Conservation (phyloP, 2,329 filamentous ascomycete species). For the Mariannaea elegans region DNA sequence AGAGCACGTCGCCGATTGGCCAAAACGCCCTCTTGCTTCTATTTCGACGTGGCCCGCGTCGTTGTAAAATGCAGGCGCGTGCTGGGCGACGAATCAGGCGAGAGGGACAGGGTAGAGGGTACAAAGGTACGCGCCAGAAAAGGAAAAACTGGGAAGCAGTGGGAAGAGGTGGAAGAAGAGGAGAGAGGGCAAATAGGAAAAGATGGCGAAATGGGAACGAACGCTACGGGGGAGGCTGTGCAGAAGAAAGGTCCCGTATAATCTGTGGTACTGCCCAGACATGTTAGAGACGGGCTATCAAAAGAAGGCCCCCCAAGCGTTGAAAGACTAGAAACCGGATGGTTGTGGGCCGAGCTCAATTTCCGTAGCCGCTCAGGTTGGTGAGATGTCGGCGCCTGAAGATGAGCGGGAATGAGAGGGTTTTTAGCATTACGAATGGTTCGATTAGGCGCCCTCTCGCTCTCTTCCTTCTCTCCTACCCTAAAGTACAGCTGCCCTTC, state of each 20-base stretch:
- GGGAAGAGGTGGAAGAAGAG: not conserved
- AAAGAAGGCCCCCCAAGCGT: slow-evolving; percentile 11
- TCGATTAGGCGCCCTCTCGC: too few species aligned
- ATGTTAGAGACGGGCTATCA: too few species aligned
- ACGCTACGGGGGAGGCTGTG: slow-evolving; percentile 21
- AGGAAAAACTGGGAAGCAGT: not conserved
- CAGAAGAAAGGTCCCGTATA: not conserved
- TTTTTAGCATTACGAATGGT: not conserved
- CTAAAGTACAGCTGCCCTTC: slow-evolving; percentile 3
- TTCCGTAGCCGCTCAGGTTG: slow-evolving; percentile 36
- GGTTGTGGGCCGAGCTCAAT: slow-evolving; percentile 34
- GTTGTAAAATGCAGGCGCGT: slow-evolving; percentile 33
- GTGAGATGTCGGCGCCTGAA: slow-evolving; percentile 30
- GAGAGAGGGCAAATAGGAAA: not conserved
- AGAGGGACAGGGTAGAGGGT: not conserved
- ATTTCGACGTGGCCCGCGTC: slow-evolving; percentile 18
- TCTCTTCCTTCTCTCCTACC: not conserved
- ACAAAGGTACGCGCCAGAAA: slow-evolving; percentile 5
- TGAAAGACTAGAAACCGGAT: slow-evolving; percentile 17
- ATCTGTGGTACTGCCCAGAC: too few species aligned
- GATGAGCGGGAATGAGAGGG: not conserved
- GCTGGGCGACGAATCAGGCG: slow-evolving; percentile 32
- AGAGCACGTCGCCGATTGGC: slow-evolving; percentile 21
- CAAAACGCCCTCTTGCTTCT: not conserved
- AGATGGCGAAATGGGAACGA: not conserved